These are phyloP conservation scores for Vigna nakashimae DNA, from an alignment of 306 rosid species.

Conservation along the genomic window DNA sequence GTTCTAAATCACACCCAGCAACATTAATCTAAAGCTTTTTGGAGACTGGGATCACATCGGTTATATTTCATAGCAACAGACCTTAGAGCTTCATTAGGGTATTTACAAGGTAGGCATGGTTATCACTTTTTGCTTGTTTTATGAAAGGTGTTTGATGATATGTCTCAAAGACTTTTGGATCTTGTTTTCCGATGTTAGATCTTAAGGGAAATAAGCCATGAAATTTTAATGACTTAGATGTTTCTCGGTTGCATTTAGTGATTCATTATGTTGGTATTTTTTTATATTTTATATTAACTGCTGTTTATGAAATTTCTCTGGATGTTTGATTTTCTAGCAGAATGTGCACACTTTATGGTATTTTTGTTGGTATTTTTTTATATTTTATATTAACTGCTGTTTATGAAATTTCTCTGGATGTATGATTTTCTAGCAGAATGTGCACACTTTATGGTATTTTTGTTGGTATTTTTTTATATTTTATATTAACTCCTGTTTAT, in stretches of 20 bases:
- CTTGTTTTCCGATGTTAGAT: not conserved
- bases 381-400: not conserved
- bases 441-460: not conserved
- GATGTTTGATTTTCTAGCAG: not conserved
- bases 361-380: not conserved
- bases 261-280: not conserved
- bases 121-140: not conserved
- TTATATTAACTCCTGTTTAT: not conserved
- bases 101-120: slow-evolving; percentile 10
- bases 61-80: not conserved
- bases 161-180: slow-evolving; percentile 25
- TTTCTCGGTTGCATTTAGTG: slow-evolving; percentile 3
- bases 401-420: not conserved
- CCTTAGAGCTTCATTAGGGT: not conserved
- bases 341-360: slow-evolving; percentile 23
- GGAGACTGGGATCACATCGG: not conserved
- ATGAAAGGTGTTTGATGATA: slow-evolving; percentile 43
- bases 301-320: slow-evolving; percentile 1
- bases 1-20: not conserved
- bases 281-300: not conserved
- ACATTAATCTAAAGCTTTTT: not conserved
- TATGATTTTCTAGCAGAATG: not conserved
- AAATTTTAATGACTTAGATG: not conserved
- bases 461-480: not conserved
- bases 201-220: not conserved